A percentile compares a stretch with the other conserved stretches of the same genome.
These are phyloP conservation scores for Candida ipomoeae DNA, from an alignment of 805 yeast genomes.

Conservation along the genomic window DNA sequence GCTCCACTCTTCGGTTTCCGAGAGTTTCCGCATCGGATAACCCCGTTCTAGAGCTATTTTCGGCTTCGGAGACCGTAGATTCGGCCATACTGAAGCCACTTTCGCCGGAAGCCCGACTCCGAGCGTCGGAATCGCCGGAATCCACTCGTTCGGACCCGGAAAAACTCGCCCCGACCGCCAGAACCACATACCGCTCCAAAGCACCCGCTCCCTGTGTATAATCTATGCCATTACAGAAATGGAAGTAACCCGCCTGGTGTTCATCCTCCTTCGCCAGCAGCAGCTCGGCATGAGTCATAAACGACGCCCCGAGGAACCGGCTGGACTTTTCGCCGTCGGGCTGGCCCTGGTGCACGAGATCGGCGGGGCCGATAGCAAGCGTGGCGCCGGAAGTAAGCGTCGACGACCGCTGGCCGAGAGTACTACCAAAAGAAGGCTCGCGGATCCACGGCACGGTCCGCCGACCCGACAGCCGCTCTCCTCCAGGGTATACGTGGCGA, in stretches of 20 bases:
- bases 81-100: not conserved
- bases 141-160: conserved; percentile 13
- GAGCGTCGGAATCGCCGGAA: conserved; percentile 9
- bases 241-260: conserved; percentile 39
- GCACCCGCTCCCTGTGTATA: conserved; percentile 18
- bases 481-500: not conserved
- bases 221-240: conserved; percentile 35
- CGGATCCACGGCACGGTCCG: conserved; percentile 24
- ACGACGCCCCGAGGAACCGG: conserved; percentile 26
- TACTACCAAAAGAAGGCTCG: conserved; percentile 28
- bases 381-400: conserved; percentile 18
- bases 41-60: not conserved
- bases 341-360: conserved; percentile 36
- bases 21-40: no score
- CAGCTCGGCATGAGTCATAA: conserved; percentile 12
- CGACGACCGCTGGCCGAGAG: conserved; percentile 24
- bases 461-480: not conserved
- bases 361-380: conserved; percentile 31
- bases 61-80: not conserved
- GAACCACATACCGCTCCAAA: conserved; percentile 26
- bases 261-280: conserved; percentile 26
- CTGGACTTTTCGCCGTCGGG: conserved; percentile 30
- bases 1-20: not conserved
- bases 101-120: not conserved
- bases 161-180: conserved; percentile 23